Conservation (phyloP, 257 asterid species). For the Nicotiana paniculata region DNA sequence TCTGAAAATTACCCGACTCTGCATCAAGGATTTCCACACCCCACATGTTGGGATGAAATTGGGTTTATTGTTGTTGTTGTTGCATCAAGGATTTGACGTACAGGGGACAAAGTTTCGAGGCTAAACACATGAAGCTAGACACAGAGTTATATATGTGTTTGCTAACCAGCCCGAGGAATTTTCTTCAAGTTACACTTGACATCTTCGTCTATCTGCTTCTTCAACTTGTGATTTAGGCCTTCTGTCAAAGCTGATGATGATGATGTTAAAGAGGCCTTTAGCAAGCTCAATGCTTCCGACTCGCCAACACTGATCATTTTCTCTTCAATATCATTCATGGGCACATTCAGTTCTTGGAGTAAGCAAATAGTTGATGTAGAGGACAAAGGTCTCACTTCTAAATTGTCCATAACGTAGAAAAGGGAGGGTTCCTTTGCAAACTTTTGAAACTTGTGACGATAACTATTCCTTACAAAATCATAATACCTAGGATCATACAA, state of each 20-base stretch:
- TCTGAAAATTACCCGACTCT: background rate
- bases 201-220: background rate
- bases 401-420: background rate
- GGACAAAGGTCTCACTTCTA: conserved; percentile 5
- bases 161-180: background rate
- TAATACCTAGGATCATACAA: background rate
- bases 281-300: conserved; percentile 1
- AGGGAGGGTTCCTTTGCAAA: background rate
- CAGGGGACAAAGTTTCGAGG: background rate
- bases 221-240: conserved; percentile 1
- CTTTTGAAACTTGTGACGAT: background rate
- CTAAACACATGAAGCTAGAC: background rate
- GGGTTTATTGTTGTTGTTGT: too few species aligned
- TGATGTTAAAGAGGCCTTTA: conserved; percentile 4
- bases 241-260: conserved; percentile 9
- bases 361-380: background rate
- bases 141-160: background rate
- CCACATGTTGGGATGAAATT: too few species aligned
- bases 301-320: background rate
- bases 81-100: background rate
- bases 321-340: background rate
- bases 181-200: background rate
- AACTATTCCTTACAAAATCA: background rate
- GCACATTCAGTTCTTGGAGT: background rate
- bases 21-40: background rate